Evolutionary conservation across 495 filamentous ascomycete species (phyloP).

Genomic region (Lophiotrema nucula): DNA sequence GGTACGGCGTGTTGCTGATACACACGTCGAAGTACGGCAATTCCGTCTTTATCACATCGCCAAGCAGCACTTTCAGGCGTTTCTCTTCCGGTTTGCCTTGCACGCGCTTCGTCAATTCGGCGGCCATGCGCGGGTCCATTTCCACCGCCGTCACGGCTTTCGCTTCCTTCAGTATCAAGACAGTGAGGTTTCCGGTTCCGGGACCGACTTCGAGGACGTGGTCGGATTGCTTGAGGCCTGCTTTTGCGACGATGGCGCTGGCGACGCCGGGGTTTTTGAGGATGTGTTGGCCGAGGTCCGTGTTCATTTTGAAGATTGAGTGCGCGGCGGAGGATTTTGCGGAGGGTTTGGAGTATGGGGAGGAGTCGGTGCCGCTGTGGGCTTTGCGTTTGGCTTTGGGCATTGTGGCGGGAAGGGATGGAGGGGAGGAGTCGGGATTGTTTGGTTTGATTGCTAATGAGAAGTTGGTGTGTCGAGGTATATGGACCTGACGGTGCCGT

Average conservation of each 20-base stretch:
- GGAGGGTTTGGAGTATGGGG: conserved; percentile 57
- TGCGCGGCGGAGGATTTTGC: conserved; percentile 57
- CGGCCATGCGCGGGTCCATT: conserved; percentile 94
- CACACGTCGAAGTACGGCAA: conserved; percentile 86
- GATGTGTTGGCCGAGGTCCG: conserved; percentile 84
- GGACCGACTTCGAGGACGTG: conserved; percentile 72
- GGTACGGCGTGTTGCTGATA: conserved; percentile 93
- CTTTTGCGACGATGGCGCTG: conserved; percentile 83
- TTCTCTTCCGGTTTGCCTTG: conserved; percentile 80
- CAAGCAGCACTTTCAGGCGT: conserved; percentile 77
- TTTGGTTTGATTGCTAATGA: no score
- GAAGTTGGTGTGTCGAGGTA: background rate
- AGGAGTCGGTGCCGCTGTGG: conserved; percentile 43
- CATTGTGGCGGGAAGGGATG: conserved; percentile 5
- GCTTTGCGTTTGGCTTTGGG: conserved; percentile 58
- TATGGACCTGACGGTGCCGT: no score
- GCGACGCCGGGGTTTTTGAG: conserved; percentile 94
- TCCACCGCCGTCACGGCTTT: conserved; percentile 85
- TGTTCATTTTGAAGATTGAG: conserved; percentile 88
- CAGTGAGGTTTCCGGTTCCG: conserved; percentile 84
- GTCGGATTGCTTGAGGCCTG: conserved; percentile 85
- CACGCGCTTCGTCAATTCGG: conserved; percentile 91
- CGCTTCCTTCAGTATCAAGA: conserved; percentile 72
- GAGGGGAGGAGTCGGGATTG: no score
- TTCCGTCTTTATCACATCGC: conserved; percentile 84